phyloP scores from a whole-genome alignment of 1,139 yeast species.

The Nematodospora anomalae region DNA sequence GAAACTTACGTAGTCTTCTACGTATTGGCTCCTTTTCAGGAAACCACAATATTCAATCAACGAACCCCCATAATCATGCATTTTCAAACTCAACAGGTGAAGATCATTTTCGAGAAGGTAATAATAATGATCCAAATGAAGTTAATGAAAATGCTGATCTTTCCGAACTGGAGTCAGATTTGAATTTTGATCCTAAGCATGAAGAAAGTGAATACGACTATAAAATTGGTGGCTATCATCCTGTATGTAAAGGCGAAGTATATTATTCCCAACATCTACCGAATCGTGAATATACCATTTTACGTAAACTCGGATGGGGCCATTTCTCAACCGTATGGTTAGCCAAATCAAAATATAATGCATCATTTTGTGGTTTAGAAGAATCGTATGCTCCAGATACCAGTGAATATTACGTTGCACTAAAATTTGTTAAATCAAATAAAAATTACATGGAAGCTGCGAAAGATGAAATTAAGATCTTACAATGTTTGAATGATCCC shows the following conservation, averaged over 20 bases:
- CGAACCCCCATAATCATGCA: constrained; percentile 13
- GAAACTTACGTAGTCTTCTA: constrained; percentile 15
- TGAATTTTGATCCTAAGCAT: constrained; percentile 33
- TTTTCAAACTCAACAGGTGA: neutral
- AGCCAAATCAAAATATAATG: constrained; percentile 45
- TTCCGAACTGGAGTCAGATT: constrained; percentile 25
- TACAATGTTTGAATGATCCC: constrained; percentile 24
- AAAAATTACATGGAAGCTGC: constrained; percentile 45
- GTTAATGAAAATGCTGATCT: constrained; percentile 11
- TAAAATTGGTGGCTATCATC: constrained; percentile 44
- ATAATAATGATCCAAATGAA: constrained; percentile 8
- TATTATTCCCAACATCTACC: constrained; percentile 31
- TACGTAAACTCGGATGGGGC: constrained; percentile 73
- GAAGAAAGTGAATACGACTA: constrained; percentile 42
- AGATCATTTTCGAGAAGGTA: constrained; percentile 8
- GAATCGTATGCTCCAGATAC: constrained; percentile 7
- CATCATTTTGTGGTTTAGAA: constrained; percentile 2
- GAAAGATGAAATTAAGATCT: constrained; percentile 40
- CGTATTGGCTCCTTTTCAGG: constrained; percentile 17
- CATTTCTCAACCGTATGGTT: constrained; percentile 91
- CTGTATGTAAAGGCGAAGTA: constrained; percentile 39
- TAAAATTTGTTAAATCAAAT: constrained; percentile 43
- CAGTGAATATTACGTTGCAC: constrained; percentile 37
- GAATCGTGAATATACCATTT: constrained; percentile 30
- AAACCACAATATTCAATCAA: constrained; percentile 12